These are phyloP conservation scores for Neurospora terricola DNA, from an alignment of 495 filamentous ascomycete genomes.

Conservation along the genomic window DNA sequence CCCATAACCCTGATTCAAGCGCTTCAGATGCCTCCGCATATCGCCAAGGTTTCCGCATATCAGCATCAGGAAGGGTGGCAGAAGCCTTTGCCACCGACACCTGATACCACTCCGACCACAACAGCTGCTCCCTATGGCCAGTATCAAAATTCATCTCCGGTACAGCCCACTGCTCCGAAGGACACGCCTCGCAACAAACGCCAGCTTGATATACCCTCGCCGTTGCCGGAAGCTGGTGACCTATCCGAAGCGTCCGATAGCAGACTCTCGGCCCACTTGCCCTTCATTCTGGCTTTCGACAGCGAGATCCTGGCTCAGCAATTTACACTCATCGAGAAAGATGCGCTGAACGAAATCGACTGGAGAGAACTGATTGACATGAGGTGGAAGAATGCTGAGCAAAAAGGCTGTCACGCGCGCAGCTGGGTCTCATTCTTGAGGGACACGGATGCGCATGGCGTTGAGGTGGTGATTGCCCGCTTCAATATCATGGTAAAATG, in stretches of 20 bases:
- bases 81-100: constrained; percentile 42
- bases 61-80: constrained; percentile 34
- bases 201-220: constrained; percentile 18
- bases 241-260: not conserved
- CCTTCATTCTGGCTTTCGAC: constrained; percentile 87
- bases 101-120: constrained; percentile 40
- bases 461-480: constrained; percentile 91
- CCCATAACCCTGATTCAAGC: constrained; percentile 63
- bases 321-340: constrained; percentile 91
- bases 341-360: constrained; percentile 90
- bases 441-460: constrained; percentile 70
- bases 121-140: constrained; percentile 18
- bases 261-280: constrained; percentile 54
- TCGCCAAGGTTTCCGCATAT: constrained; percentile 21
- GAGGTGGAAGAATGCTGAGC: constrained; percentile 68
- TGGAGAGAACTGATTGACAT: constrained; percentile 97
- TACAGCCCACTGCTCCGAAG: constrained; percentile 28
- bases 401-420: constrained; percentile 46
- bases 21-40: constrained; percentile 35
- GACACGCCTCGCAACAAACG: constrained; percentile 30
- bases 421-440: constrained; percentile 92
- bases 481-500: constrained; percentile 98
- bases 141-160: constrained; percentile 18
- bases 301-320: constrained; percentile 86
- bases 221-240: constrained; percentile 4